Base-by-base conservation (phyloP, 768 basidiomycete genomes). In the Lepiota subincarnata region DNA sequence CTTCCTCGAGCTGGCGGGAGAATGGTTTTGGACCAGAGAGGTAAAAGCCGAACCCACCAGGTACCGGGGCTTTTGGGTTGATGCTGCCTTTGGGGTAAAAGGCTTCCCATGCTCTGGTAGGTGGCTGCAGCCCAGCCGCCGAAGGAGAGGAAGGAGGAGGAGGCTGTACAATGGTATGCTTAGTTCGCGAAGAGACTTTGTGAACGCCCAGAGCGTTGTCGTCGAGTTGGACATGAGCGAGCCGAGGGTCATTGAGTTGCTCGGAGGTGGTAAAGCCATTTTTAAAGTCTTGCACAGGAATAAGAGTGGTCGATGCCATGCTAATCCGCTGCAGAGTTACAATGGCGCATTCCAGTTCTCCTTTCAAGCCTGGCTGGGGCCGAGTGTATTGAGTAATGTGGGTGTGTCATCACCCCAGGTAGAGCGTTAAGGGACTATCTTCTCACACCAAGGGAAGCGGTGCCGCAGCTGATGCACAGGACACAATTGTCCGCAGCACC, bases 21-120 rank as follows among this genome's bases (percentile, higher is more conserved):
- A 84, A 83, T 13, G 64, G 59, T 1, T 64, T 48, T 4, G 84
- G 80, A 0, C 86, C 87, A 38, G 69, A 65, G 16, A 87, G 62
- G 66, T 89, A 88, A 66, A 89, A 86, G 2, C 84, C 80, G 59
- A 87, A 86, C 3, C 88, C 88, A 0, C 85, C 84, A 1, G 77
- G 75, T 3, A 79, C 70, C 2, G 66, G 49, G 1, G 66, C 75
- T 11, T 70, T 68, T 3, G 85, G 85, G 53, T 82, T 84, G 58
- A 83, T 78, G 63, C 81, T 84, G 0, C 84, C 84, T 52, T 73
- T 62, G 0, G 82, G 78, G 59, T 82, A 87, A 18, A 75, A 67
- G 0, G 84, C 82, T 61, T 86, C 82, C 83, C 84, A 87, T 16
- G 82, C 82, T 6, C 50, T 41, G 2, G 50, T 49, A 1, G 72